phyloP scores from a whole-genome alignment of 2,329 filamentous ascomycete genomes.

The Sporothrix globosa region DNA sequence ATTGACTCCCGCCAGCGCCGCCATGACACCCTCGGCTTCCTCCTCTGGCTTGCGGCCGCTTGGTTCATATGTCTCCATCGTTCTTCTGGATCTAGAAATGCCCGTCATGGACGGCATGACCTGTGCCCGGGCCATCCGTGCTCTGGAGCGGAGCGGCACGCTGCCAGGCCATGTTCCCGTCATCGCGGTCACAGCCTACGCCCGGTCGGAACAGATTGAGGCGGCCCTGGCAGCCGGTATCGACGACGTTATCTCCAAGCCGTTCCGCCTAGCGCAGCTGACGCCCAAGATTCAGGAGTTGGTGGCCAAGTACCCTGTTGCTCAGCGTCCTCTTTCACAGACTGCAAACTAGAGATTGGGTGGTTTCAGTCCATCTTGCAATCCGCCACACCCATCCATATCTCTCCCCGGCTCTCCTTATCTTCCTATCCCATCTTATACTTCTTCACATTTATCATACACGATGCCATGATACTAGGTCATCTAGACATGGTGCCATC shows the following conservation, averaged over 20 bases:
- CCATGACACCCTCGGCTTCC: not conserved
- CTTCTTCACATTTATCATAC: not conserved
- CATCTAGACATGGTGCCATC: slow-evolving; percentile 15
- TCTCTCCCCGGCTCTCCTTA: not conserved
- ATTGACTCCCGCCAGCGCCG: not conserved
- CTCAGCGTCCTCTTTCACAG: not conserved
- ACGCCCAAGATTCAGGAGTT: slow-evolving; percentile 68
- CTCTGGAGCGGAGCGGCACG: slow-evolving; percentile 64
- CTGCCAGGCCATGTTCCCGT: slow-evolving; percentile 71
- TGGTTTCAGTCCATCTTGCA: not conserved
- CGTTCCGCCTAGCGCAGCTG: slow-evolving; percentile 74
- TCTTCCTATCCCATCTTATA: not conserved
- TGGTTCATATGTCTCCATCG: slow-evolving; percentile 62
- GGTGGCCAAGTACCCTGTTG: slow-evolving; percentile 46
- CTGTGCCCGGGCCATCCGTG: slow-evolving; percentile 69
- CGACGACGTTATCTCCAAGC: slow-evolving; percentile 78
- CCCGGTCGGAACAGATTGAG: slow-evolving; percentile 71
- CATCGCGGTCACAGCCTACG: slow-evolving; percentile 83
- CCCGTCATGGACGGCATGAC: slow-evolving; percentile 79
- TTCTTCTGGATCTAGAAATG: slow-evolving; percentile 84
- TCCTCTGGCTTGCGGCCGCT: not conserved
- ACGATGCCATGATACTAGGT: not conserved
- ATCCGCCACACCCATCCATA: no score
- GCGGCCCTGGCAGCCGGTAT: slow-evolving; percentile 73
- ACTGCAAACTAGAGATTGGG: not conserved